Conservation (phyloP, 2,329 filamentous ascomycete genomes). For the Hortaea werneckii region DNA sequence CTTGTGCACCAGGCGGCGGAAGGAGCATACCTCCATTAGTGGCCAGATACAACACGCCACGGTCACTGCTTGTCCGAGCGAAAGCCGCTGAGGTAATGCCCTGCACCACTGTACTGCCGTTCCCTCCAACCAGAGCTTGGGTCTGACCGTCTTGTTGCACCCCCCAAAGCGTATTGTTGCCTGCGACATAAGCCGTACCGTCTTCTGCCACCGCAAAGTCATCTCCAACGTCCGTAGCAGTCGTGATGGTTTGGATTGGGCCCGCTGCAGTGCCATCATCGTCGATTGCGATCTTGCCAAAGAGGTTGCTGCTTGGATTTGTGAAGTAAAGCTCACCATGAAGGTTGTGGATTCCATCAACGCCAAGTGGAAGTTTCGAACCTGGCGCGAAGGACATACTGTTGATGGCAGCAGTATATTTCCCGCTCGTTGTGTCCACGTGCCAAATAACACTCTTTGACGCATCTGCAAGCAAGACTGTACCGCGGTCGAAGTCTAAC, state of each 20-base stretch:
- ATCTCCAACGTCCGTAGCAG: background rate
- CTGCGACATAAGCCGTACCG: slow-evolving; percentile 1
- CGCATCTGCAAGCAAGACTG: slow-evolving; percentile 2
- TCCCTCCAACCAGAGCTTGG: slow-evolving; percentile 1
- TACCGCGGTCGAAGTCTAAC: background rate
- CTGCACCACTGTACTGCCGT: slow-evolving; percentile 1
- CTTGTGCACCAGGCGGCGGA: background rate
- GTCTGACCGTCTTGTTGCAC: background rate
- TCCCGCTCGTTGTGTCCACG: background rate
- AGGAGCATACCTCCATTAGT: slow-evolving; percentile 3
- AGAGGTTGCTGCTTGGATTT: slow-evolving; percentile 1
- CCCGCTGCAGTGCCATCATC: background rate
- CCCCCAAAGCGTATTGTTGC: background rate
- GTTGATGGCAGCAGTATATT: slow-evolving; percentile 1
- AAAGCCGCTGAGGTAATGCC: slow-evolving; percentile 4
- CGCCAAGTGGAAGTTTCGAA: slow-evolving; percentile 1
- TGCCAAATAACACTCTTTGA: slow-evolving; percentile 2
- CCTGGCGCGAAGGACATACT: background rate
- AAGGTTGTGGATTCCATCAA: slow-evolving; percentile 2
- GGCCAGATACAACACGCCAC: slow-evolving; percentile 3
- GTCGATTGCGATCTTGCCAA: background rate
- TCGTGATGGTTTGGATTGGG: background rate
- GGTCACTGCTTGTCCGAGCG: slow-evolving; percentile 1
- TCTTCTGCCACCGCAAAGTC: slow-evolving; percentile 2
- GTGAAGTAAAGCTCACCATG: slow-evolving; percentile 2